Conservation (phyloP, 768 basidiomycete genomes). For the Glaciozyma martinii region DNA sequence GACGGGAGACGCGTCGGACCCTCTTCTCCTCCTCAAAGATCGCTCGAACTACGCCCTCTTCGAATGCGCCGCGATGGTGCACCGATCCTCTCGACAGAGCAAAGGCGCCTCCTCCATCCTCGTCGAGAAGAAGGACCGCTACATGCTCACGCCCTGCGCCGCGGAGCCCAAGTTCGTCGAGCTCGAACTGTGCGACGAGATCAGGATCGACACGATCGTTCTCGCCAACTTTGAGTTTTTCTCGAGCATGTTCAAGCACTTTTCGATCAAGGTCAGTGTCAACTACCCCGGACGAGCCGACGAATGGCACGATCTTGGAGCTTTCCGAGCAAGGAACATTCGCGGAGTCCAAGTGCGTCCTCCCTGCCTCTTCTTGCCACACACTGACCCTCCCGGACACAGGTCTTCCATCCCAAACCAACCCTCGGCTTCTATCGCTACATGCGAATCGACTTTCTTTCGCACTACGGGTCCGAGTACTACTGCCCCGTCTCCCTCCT, state of each 20-base stretch:
- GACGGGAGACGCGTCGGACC: slow-evolving; percentile 29
- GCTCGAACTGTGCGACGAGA: slow-evolving; percentile 95
- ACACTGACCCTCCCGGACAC: not conserved
- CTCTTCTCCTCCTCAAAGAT: slow-evolving; percentile 49
- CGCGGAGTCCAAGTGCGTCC: slow-evolving; percentile 74
- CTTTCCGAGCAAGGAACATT: slow-evolving; percentile 69
- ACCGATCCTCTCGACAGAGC: slow-evolving; percentile 66
- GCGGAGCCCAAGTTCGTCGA: slow-evolving; percentile 62
- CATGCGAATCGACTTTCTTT: slow-evolving; percentile 85
- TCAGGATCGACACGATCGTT: slow-evolving; percentile 90
- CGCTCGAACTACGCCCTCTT: slow-evolving; percentile 88
- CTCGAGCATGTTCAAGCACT: slow-evolving; percentile 88
- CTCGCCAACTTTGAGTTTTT: slow-evolving; percentile 98
- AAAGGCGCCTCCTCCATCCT: slow-evolving; percentile 77
- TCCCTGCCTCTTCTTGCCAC: not conserved
- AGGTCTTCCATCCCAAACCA: slow-evolving; percentile 32
- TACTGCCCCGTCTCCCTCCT: slow-evolving; percentile 91
- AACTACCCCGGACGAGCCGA: slow-evolving; percentile 52
- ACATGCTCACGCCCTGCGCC: slow-evolving; percentile 91
- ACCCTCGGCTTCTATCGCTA: slow-evolving; percentile 73
- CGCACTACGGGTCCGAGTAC: slow-evolving; percentile 88
- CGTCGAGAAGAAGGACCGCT: slow-evolving; percentile 72
- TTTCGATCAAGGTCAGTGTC: slow-evolving; percentile 65
- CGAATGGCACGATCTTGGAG: slow-evolving; percentile 69
- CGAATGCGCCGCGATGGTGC: slow-evolving; percentile 90